phyloP scores from a whole-genome alignment of 768 basidiomycete species.

The Boletus barrowsii region DNA sequence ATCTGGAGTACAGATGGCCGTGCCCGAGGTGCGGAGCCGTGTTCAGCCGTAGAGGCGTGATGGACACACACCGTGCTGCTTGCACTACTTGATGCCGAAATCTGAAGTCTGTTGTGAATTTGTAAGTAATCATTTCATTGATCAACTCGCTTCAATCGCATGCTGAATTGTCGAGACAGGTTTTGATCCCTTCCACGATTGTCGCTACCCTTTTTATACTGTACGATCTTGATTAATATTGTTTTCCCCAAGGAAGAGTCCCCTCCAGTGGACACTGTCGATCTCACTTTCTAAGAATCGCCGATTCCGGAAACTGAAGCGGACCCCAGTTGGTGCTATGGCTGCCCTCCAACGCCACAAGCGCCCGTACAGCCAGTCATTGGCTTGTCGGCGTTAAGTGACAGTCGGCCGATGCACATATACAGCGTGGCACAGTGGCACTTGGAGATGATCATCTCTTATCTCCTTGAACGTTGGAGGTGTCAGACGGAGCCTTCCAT shows the following conservation, averaged over 20 bases:
- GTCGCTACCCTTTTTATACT: background rate
- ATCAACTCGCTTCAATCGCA: background rate
- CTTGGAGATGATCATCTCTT: no score
- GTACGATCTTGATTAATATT: background rate
- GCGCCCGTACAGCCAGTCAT: slow-evolving; percentile 1
- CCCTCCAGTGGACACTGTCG: background rate
- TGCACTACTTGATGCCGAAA: slow-evolving; percentile 6
- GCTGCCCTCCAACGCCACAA: background rate
- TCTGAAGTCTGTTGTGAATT: background rate
- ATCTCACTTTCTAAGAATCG: background rate
- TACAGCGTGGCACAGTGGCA: slow-evolving; percentile 11
- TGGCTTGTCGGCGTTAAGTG: background rate
- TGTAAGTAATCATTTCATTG: background rate
- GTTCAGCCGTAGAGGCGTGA: slow-evolving; percentile 21
- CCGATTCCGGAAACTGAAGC: background rate
- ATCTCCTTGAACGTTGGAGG: background rate
- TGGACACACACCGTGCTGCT: slow-evolving; percentile 14
- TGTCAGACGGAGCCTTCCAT: slow-evolving; percentile 1
- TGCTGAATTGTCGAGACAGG: slow-evolving; percentile 3
- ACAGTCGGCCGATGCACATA: background rate
- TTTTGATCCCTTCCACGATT: background rate
- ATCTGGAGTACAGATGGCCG: slow-evolving; percentile 22
- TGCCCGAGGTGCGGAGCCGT: slow-evolving; percentile 14
- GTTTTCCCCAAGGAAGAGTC: background rate
- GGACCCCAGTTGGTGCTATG: background rate